These are phyloP conservation scores for Mycena epipterygia DNA, from an alignment of 768 basidiomycete genomes.

Conservation along the genomic window DNA sequence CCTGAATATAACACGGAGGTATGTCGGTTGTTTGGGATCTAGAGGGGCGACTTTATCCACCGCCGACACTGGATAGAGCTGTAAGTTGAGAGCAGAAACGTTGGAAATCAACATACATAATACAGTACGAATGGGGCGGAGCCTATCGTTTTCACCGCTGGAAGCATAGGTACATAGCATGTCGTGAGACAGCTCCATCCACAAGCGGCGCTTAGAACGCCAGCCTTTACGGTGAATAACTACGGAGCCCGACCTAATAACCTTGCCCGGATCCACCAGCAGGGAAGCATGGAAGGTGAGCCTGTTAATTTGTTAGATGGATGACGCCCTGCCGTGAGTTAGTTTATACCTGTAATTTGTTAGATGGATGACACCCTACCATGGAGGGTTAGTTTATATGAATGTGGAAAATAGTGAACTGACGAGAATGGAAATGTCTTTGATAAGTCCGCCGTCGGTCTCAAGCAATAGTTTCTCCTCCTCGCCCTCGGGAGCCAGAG, in stretches of 20 bases:
- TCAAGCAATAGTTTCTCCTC: conserved; percentile 68
- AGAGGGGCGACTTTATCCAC: conserved; percentile 59
- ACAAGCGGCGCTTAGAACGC: conserved; percentile 63
- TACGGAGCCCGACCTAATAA: conserved; percentile 66
- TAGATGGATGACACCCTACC: too few relatives aligned
- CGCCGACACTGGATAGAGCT: conserved; percentile 57
- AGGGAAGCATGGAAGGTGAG: conserved; percentile 76
- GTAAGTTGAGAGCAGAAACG: neutral
- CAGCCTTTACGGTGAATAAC: conserved; percentile 60
- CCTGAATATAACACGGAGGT: conserved; percentile 55
- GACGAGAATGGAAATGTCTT: conserved; percentile 34
- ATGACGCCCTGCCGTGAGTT: too few relatives aligned
- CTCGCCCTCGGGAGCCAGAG: conserved; percentile 56
- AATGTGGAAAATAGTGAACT: too few relatives aligned
- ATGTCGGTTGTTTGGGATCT: conserved; percentile 60
- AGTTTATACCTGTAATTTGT: too few relatives aligned
- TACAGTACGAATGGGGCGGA: conserved; percentile 66
- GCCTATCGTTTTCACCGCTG: conserved; percentile 65
- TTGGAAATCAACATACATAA: conserved; percentile 56
- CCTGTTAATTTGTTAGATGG: conserved; percentile 76
- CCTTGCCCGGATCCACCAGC: conserved; percentile 54
- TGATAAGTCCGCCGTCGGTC: conserved; percentile 55
- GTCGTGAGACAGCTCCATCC: conserved; percentile 74
- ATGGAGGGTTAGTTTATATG: too few relatives aligned
- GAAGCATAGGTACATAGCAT: conserved; percentile 72